Evolutionary conservation across 108 stramenopile genomes (phyloP), one percentile per base, ranked within the genome.

Genomic region (Nannochloropsis gaditana): DNA sequence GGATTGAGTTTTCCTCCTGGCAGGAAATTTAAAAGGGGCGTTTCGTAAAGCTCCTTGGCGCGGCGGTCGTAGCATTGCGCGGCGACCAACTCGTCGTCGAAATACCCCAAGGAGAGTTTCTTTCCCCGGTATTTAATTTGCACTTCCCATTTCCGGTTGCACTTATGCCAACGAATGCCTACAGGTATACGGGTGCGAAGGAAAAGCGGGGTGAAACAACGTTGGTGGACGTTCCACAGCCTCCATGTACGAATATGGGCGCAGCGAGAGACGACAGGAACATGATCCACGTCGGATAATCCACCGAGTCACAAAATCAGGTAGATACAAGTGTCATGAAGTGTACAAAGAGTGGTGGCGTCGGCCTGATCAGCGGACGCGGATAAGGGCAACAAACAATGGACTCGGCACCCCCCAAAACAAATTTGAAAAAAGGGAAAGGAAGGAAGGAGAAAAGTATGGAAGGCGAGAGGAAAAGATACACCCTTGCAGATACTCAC

Each of bases 381-480:
- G 31, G 31, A 31, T 0, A 31, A 31, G 31, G 31, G 31, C 31
- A 31, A 31, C 31, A 31, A 31, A 31, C 31, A 31, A 31, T 31
- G 31, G 31, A 31, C 31, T 31, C 31, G 31, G 31, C 31, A 31
- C 31, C 31, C 31, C 31, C 31, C 31, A 31, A 31, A 6, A 15
- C 15, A 73, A 73, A 73, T 73, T 73, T 73, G 59, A 73, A 73
- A 73, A 73, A 73, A n/a, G 15, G n/a, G 59, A 73, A 15, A n/a
- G 59, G 8, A n/a, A 73, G 59, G 59, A 73, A 15, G 59, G 19
- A 73, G 19, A 73, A 3, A 73, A 73, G 59, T n/a, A 15, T n/a
- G 59, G 59, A 73, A n/a, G 59, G n/a, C 59, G 59, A n/a, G 59
- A n/a, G 8, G 59, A 73, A 73, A 73, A n/a, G 59, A 73, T n/a